Conservation (phyloP, 345 rosid species). For the Moricandia moricandioides region DNA sequence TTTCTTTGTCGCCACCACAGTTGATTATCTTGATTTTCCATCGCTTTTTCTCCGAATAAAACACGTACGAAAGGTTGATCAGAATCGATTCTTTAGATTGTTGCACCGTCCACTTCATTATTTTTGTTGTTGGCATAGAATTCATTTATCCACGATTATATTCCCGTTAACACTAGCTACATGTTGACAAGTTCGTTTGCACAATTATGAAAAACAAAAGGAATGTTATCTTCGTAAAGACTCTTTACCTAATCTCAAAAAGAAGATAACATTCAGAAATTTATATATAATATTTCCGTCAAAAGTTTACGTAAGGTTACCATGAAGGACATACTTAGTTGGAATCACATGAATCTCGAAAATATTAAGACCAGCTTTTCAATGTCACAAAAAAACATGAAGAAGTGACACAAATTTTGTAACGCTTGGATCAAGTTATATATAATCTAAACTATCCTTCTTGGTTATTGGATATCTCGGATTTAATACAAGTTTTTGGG, state of each 20-base stretch:
- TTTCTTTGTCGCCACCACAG: slow-evolving; percentile 13
- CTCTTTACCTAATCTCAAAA: no score
- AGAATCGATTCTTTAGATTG: slow-evolving; percentile 22
- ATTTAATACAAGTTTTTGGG: background rate
- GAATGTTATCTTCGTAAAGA: no score
- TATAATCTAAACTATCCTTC: background rate
- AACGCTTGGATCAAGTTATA: background rate
- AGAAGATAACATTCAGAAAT: no score
- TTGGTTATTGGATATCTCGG: background rate
- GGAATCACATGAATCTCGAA: no score
- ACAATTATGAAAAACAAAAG: background rate
- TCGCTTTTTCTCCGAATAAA: slow-evolving; percentile 13
- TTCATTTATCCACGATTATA: background rate
- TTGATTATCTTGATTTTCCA: background rate
- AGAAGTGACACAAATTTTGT: background rate
- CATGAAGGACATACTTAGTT: background rate
- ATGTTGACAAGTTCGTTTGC: background rate
- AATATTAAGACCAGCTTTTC: background rate
- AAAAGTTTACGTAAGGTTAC: background rate
- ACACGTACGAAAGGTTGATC: slow-evolving; percentile 28
- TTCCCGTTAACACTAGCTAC: background rate
- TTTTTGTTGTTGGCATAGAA: background rate
- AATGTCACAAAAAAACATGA: background rate
- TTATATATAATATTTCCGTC: background rate
- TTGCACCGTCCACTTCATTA: slow-evolving; percentile 23